Evolutionary conservation across 371 early-diverging fungal genomes (phyloP).

Genomic region (Scutellospora calospora): DNA sequence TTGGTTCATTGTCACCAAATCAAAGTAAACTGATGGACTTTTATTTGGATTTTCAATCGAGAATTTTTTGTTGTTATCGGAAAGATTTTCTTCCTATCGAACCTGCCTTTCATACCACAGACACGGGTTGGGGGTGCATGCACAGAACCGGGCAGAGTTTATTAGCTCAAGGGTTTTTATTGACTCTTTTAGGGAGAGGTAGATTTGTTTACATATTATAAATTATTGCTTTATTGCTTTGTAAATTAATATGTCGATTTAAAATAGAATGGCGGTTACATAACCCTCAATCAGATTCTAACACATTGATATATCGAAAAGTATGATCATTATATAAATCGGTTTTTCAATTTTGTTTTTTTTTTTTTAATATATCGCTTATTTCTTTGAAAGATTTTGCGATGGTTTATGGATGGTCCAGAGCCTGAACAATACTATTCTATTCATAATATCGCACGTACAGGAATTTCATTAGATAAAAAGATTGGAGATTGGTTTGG

Average conservation of each 20-base stretch:
- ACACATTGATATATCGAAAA: conserved; percentile 29
- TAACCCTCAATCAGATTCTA: not conserved
- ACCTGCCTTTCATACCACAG: conserved; percentile 82
- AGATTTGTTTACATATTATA: conserved; percentile 18
- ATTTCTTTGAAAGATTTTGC: conserved; percentile 64
- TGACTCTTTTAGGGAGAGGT: conserved; percentile 76
- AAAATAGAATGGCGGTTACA: conserved; percentile 38
- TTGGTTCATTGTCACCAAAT: conserved; percentile 10
- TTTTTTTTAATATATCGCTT: not conserved
- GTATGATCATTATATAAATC: not conserved
- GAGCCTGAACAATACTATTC: conserved; percentile 83
- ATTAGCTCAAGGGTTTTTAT: conserved; percentile 84
- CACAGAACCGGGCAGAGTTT: conserved; percentile 94
- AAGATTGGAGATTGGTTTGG: conserved; percentile 98
- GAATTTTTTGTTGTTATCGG: conserved; percentile 95
- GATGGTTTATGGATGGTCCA: conserved; percentile 87
- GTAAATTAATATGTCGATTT: not conserved
- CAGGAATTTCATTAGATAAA: conserved; percentile 86
- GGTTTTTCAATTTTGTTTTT: not conserved
- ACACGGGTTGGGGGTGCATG: conserved; percentile 98
- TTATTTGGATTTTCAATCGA: conserved; percentile 77
- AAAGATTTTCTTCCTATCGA: conserved; percentile 86
- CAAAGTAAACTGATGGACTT: conserved; percentile 52
- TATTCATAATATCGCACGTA: conserved; percentile 87
- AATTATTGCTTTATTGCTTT: not conserved